A percentile compares a stretch with the other conserved stretches of the same genome.
These are phyloP conservation scores for Cystobasidium tubakii DNA, from an alignment of 768 basidiomycete species.

Conservation along the genomic window DNA sequence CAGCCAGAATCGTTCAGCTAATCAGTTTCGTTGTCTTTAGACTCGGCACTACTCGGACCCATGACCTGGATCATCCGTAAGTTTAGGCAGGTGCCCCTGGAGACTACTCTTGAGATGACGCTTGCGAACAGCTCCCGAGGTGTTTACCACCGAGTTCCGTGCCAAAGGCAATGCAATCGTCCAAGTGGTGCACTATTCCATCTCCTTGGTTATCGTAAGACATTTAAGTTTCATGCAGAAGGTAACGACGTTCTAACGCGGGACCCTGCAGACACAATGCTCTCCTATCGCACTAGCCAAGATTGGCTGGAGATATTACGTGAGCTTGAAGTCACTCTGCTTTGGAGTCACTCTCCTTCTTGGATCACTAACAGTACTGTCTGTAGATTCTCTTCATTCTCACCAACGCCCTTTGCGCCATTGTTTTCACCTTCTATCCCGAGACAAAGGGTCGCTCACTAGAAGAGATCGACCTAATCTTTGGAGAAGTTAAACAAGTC, in stretches of 20 bases:
- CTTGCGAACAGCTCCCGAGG: neutral
- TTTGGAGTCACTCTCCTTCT: no score
- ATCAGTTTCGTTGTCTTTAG: neutral
- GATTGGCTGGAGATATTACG: constrained; percentile 20
- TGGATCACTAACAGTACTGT: no score
- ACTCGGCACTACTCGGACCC: constrained; percentile 27
- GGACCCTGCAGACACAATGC: neutral
- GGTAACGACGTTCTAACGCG: neutral
- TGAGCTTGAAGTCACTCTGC: neutral
- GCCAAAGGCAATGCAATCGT: constrained; percentile 26
- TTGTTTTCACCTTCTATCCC: constrained; percentile 25
- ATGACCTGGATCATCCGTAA: constrained; percentile 34
- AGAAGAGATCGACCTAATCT: constrained; percentile 31
- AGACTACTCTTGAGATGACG: neutral
- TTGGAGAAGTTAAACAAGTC: constrained; percentile 25
- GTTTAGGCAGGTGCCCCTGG: neutral
- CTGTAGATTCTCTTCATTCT: constrained; percentile 22
- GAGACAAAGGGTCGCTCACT: constrained; percentile 28
- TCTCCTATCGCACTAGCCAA: constrained; percentile 25
- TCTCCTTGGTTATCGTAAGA: constrained; percentile 21
- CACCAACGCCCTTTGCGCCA: constrained; percentile 23
- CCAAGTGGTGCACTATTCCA: constrained; percentile 27
- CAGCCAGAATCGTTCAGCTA: neutral
- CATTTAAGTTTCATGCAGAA: no score
- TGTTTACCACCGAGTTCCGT: constrained; percentile 16